Base-by-base conservation (phyloP, 2,329 filamentous ascomycete genomes). In the Fusarium sp. region DNA sequence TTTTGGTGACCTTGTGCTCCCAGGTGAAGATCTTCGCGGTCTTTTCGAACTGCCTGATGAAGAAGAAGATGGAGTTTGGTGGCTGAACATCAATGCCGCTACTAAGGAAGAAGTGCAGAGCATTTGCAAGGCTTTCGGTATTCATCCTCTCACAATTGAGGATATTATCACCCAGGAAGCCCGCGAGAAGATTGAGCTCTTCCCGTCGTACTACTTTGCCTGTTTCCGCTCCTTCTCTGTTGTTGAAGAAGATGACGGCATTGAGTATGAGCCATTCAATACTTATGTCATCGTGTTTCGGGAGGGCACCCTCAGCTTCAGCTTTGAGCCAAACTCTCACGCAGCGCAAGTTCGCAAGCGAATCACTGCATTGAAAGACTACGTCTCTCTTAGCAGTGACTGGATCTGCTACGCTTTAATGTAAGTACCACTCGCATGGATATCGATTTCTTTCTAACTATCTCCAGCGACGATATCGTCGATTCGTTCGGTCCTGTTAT, bases 391-490 rank as follows among this genome's bases (percentile, higher is more conserved):
- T 41, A 97, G 93, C 78, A 94, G 94, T 73, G 96, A 99, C 81
- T 99, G 97, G 95, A 97, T 98, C 74, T 99, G 96, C 84, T 99
- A 99, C 78, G 96, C 96, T 45, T 87, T 99, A 77, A 98, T 99
- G 91, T 93, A 84, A 86, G 90, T 83, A 14, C 25, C 16, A 32
- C 20, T 25, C 30, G n/a, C 7, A 23, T 13, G 23, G 12, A 13
- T 21, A 16, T 28, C 12, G 11, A 27, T 23, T 25, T 77, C 80
- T 66, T 40, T 81, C 68, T 25, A 51, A 46, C 34, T 23, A 3
- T 13, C 7, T 48, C 37, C 60, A 93, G 91, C 78, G 96, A 99
- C 80, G 93, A 99, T 78, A 99, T 99, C 77, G 96, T 98, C 64
- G 96, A 99, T 82, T 93, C 90, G 23, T 99, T 98, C 76, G 94